Evolutionary conservation across 805 yeast species (phyloP), one percentile per base, ranked within the genome.

Genomic region (Candida silvatica): DNA sequence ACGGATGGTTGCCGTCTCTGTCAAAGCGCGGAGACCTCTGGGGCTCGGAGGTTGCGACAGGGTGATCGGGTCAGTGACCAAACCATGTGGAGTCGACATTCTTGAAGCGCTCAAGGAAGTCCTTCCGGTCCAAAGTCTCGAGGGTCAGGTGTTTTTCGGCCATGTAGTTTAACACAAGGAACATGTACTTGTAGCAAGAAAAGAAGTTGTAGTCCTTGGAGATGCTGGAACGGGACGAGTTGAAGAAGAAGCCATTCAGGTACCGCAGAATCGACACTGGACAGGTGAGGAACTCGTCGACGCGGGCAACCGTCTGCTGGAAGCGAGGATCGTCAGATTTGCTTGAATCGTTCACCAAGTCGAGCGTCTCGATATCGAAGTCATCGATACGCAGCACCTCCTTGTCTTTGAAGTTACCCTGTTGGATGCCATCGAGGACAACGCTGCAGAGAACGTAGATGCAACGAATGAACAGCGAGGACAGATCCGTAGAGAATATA

Each of bases 181-280:
- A 47, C 16, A 43, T 19, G 29, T 52, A 54, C 36, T 54, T 55
- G 44, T 54, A 52, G 31, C 45, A 23, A 17, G 51, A 46, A 38
- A 46, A 49, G 34, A 48, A 55, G 7, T 50, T 46, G 34, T 47
- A 52, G 35, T 52, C 54, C 25, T 39, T 38, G 2, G 57, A 46
- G 20, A 55, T 46, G 6, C 39, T 29, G 3, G 54, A 48, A 29
- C 46, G 44, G 26, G 58, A 49, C 7, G 52, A 48, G 34, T 49
- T 52, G 38, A 48, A 54, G 38, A 48, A 54, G 34, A 55, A 52
- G 14, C 50, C 52, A 33, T 48, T 45, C 19, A 55, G 17, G n/a
- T 43, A 45, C 15, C 41, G 42, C 3, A 52, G 32, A 20, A 53
- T 31, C 9, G 42, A 32, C 19, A 35, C 23, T 11, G 55, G 47